Evolutionary conservation across 2,329 filamentous ascomycete species (phyloP).

Genomic region (Stachybotrys echinatus): DNA sequence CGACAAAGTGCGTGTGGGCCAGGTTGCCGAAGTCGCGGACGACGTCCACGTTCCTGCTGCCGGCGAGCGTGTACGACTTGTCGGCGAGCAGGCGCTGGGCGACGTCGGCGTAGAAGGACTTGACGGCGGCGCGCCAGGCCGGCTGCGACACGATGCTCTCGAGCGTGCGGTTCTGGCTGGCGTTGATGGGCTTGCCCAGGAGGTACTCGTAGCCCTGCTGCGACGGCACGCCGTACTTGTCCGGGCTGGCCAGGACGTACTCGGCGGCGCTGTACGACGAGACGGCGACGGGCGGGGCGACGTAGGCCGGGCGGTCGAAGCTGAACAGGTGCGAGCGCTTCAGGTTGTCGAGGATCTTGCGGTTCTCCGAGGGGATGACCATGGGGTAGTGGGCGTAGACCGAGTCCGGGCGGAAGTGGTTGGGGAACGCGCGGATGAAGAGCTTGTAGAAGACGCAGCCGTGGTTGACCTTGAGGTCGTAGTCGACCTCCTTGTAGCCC

Average conservation of each 20-base stretch:
- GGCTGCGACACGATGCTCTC: conserved; percentile 54
- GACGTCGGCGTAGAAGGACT: conserved; percentile 61
- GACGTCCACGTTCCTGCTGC: conserved; percentile 60
- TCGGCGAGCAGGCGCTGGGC: conserved; percentile 56
- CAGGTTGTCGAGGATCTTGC: conserved; percentile 63
- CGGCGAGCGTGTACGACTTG: conserved; percentile 58
- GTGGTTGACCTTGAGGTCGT: conserved; percentile 69
- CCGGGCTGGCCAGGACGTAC: conserved; percentile 54
- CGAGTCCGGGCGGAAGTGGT: conserved; percentile 72
- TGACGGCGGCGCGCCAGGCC: conserved; percentile 57
- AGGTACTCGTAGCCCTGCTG: conserved; percentile 57
- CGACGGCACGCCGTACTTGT: conserved; percentile 62
- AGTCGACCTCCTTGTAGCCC: conserved; percentile 72
- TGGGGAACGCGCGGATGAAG: conserved; percentile 72
- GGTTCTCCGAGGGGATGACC: conserved; percentile 65
- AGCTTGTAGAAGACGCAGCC: conserved; percentile 84
- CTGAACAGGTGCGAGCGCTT: conserved; percentile 64
- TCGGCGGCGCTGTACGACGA: conserved; percentile 57
- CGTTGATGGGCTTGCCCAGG: conserved; percentile 46
- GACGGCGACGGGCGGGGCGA: conserved; percentile 47
- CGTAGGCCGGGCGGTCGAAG: conserved; percentile 55
- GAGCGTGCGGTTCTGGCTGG: conserved; percentile 47
- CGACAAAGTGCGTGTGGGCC: conserved; percentile 58
- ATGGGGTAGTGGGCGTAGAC: conserved; percentile 79
- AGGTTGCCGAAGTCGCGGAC: conserved; percentile 66